Percentiles rank a stretch among this genome's conserved stretches.
Evolutionary conservation across 345 rosid genomes (phyloP).

Genomic region (Eucalyptus shirleyi): DNA sequence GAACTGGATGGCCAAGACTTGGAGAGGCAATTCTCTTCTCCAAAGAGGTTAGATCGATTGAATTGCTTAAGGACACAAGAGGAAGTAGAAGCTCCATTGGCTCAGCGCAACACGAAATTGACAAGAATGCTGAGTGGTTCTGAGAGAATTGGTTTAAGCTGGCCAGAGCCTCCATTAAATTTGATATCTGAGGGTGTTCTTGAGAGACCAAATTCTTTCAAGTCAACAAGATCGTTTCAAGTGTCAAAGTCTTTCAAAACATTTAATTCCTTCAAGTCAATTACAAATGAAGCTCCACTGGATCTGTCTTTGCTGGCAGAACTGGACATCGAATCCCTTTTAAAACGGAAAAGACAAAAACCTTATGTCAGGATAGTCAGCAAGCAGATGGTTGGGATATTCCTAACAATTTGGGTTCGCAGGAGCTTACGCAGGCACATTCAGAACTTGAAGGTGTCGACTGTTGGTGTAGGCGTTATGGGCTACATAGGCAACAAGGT

Average conservation of each 20-base stretch:
- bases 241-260: constrained; percentile 42
- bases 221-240: constrained; percentile 37
- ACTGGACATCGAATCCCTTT: constrained; percentile 46
- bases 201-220: constrained; percentile 51
- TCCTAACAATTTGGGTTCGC: constrained; percentile 82
- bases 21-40: constrained; percentile 39
- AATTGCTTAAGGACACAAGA: constrained; percentile 25
- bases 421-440: constrained; percentile 79
- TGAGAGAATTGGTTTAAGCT: constrained; percentile 68
- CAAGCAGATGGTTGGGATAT: constrained; percentile 94
- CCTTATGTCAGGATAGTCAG: constrained; percentile 71
- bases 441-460: constrained; percentile 69
- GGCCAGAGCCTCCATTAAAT: constrained; percentile 87
- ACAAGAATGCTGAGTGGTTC: constrained; percentile 54
- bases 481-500: constrained; percentile 99
- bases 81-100: background rate
- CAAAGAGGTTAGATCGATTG: constrained; percentile 54
- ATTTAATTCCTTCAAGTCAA: constrained; percentile 52
- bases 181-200: constrained; percentile 47
- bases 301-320: constrained; percentile 49
- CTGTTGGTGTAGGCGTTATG: constrained; percentile 93
- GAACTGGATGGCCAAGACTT: constrained; percentile 24
- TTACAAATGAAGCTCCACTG: constrained; percentile 15
- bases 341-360: constrained; percentile 64
- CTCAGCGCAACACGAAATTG: constrained; percentile 14